phyloP scores from a whole-genome alignment of 306 rosid genomes.

The Cicer bijugum region DNA sequence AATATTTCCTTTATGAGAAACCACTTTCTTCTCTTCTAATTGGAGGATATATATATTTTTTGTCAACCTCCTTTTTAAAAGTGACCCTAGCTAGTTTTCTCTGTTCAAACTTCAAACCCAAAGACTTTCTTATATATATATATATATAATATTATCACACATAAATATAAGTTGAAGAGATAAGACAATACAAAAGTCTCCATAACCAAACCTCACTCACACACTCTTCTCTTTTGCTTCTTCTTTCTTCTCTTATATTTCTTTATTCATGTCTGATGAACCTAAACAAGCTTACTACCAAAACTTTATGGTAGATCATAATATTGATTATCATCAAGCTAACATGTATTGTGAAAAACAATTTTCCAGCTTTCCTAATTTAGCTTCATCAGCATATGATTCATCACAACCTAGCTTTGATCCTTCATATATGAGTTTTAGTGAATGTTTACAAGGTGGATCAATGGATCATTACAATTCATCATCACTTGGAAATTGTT shows the following conservation, averaged over 20 bases:
- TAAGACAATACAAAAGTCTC: slow-evolving; percentile 44
- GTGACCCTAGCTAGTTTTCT: slow-evolving; percentile 50
- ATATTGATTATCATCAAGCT: slow-evolving; percentile 39
- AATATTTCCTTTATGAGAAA: slow-evolving; percentile 66
- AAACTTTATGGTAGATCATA: slow-evolving; percentile 52
- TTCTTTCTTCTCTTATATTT: slow-evolving; percentile 10
- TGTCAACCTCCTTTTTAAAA: slow-evolving; percentile 80
- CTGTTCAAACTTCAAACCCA: slow-evolving; percentile 85
- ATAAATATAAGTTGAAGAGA: slow-evolving; percentile 46
- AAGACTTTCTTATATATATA: slow-evolving; percentile 46
- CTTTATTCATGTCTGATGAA: slow-evolving; percentile 71
- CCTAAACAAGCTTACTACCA: slow-evolving; percentile 55
- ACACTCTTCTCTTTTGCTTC: slow-evolving; percentile 13
- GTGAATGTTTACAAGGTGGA: slow-evolving; percentile 62
- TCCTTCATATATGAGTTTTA: slow-evolving; percentile 59
- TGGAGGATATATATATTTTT: slow-evolving; percentile 54
- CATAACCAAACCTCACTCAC: slow-evolving; percentile 32
- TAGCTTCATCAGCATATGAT: slow-evolving; percentile 43
- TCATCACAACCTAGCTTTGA: slow-evolving; percentile 54
- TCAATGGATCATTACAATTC: slow-evolving; percentile 56
- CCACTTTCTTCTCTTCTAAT: slow-evolving; percentile 65
- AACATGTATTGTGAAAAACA: slow-evolving; percentile 50
- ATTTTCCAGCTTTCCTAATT: slow-evolving; percentile 36
- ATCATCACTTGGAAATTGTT: slow-evolving; percentile 60
- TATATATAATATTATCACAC: slow-evolving; percentile 29